A percentile compares a stretch with the other conserved stretches of the same genome.
Evolutionary conservation across 2,329 filamentous ascomycete species (phyloP).

Genomic region (Colletotrichum camelliae): DNA sequence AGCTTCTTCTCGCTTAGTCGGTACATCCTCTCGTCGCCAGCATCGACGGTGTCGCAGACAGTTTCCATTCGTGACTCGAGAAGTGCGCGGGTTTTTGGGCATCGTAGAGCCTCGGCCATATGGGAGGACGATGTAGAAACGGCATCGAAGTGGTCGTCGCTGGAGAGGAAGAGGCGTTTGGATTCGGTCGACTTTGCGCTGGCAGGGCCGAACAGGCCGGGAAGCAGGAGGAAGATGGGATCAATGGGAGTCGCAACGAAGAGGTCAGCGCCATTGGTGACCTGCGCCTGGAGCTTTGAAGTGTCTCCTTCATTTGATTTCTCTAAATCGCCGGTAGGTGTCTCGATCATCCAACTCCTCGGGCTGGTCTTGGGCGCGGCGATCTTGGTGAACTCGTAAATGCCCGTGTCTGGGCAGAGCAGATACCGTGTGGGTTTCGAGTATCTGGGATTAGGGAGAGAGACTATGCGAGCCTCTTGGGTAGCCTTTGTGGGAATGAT

Average conservation of each 20-base stretch:
- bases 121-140: conserved; percentile 63
- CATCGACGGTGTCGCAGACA: conserved; percentile 83
- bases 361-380: conserved; percentile 57
- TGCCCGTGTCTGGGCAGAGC: conserved; percentile 64
- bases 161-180: conserved; percentile 70
- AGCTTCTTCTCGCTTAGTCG: conserved; percentile 78
- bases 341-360: conserved; percentile 67
- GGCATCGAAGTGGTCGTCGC: conserved; percentile 75
- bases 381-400: conserved; percentile 70
- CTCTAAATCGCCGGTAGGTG: conserved; percentile 22
- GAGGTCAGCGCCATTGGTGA: conserved; percentile 74
- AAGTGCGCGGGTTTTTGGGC: conserved; percentile 49
- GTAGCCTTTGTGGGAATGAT: conserved; percentile 63
- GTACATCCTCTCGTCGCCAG: conserved; percentile 85
- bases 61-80: conserved; percentile 71
- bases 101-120: conserved; percentile 60
- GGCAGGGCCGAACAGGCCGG: conserved; percentile 62
- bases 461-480: conserved; percentile 61
- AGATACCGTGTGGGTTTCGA: conserved; percentile 63
- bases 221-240: conserved; percentile 81
- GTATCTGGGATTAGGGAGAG: conserved; percentile 64
- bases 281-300: conserved; percentile 26
- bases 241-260: conserved; percentile 86
- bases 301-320: conserved; percentile 21
- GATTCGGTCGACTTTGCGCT: conserved; percentile 47